Base-by-base conservation (phyloP, 108 stramenopile species). In the Discostella pseudostelligera region DNA sequence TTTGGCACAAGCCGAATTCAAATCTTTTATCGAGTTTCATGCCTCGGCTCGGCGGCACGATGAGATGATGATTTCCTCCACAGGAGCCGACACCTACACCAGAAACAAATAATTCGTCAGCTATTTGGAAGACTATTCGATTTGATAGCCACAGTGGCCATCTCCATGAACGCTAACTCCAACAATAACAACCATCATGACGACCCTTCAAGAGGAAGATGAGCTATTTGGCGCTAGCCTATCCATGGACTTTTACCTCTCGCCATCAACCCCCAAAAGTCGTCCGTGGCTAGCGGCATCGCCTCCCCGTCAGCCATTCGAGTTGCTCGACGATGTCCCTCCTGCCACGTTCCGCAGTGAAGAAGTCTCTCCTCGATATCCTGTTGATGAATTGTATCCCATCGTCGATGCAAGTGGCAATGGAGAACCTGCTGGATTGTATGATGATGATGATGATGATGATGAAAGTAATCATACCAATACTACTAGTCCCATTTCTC, bases 381-480 rank as follows among this genome's bases (percentile, higher is more conserved):
- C 75, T 24, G 56, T 76, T 9, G 75, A 76, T 45, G 67, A 76
- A 47, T 32, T 67, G 32, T 74, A 74, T 36, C 73, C 73, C 51
- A 47, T 10, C 28, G 65, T 54, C 22, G 63, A 66, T 26, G 59
- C 42, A 8, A 45, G 11, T 14, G 59, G 59, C 28, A 24, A 45
- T 45, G 59, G 43, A 8, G 39, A 20, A 12, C 29, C 6, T 35
- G 17, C 39, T 46, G 20, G 67, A 58, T 49, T 35, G 44, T 51
- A 57, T 45, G 24, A 57, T 49, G 55, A 47, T 20, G 59, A 59
- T 36, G 39, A 59, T 39, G 59, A 46, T 28, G 13, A 35, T 47
- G 2, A 24, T 46, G 24, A n/a, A 28, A 35, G 35, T 47, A 7
- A 37, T 39, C 24, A 54, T 21, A 40, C 19, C 16, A 8, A 54